Conservation (phyloP, 169 alveolate species). For the Perkinsus olseni region DNA sequence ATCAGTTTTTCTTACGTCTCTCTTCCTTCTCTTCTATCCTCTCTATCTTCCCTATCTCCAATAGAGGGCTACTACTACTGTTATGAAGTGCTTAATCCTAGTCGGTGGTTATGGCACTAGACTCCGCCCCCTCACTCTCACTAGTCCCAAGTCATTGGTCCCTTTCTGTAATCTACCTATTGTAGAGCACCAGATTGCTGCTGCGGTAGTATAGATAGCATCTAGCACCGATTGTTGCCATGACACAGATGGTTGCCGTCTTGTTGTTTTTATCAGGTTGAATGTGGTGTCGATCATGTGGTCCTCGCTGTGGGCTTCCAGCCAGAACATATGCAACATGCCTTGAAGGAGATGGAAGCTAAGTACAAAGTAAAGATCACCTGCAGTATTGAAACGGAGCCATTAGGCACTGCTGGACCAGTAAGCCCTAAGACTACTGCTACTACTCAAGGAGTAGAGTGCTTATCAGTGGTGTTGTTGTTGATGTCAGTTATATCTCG, state of each 20-base stretch:
- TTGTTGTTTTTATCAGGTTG: not conserved
- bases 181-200: conserved; percentile 69
- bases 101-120: conserved; percentile 99
- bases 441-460: not conserved
- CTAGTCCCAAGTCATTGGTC: conserved; percentile 91
- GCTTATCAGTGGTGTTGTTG: conserved; percentile 31
- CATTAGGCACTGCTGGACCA: conserved; percentile 94
- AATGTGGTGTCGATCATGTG: conserved; percentile 37
- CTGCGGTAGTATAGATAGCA: conserved; percentile 3
- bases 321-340: conserved; percentile 60
- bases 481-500: conserved; percentile 74
- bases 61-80: no score
- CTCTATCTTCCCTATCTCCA: not conserved
- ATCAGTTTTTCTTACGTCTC: no score
- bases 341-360: conserved; percentile 53
- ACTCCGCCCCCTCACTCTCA: conserved; percentile 92
- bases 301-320: conserved; percentile 78
- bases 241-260: not conserved
- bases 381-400: conserved; percentile 84
- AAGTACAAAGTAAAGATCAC: conserved; percentile 78
- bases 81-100: conserved; percentile 90
- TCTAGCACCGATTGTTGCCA: not conserved
- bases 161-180: conserved; percentile 92
- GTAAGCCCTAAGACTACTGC: conserved; percentile 4
- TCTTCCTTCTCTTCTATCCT: not conserved